A percentile compares a stretch with the other conserved stretches of the same genome.
phyloP scores from a whole-genome alignment of 441 rosid genomes.

The Populus hybrid region DNA sequence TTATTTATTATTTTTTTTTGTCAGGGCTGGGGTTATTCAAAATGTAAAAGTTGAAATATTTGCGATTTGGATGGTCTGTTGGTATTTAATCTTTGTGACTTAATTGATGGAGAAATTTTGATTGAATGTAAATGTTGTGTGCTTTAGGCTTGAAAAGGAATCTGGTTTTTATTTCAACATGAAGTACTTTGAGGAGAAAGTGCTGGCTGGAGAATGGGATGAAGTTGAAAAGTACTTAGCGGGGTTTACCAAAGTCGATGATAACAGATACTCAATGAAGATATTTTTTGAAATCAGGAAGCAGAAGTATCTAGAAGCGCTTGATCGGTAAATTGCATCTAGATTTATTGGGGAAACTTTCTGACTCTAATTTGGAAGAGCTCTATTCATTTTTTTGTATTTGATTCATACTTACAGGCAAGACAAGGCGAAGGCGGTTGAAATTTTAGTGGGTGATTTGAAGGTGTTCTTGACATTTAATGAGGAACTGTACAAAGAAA shows the following conservation, averaged over 20 bases:
- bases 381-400: neutral
- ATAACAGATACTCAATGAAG: constrained; percentile 87
- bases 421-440: constrained; percentile 85
- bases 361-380: constrained; percentile 1
- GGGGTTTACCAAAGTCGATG: constrained; percentile 88
- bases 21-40: neutral
- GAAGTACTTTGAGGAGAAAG: constrained; percentile 85
- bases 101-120: constrained; percentile 7
- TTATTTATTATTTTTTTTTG: neutral
- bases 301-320: constrained; percentile 96
- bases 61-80: neutral
- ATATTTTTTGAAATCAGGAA: constrained; percentile 93
- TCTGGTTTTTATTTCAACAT: constrained; percentile 85
- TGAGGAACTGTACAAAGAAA: constrained; percentile 87
- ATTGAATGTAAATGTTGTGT: constrained; percentile 3
- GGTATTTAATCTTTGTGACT: constrained; percentile 3
- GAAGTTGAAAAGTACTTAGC: constrained; percentile 81
- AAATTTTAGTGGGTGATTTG: constrained; percentile 69
- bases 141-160: constrained; percentile 82
- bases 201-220: constrained; percentile 94
- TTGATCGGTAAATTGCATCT: constrained; percentile 56
- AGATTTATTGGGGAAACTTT: neutral
- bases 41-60: neutral
- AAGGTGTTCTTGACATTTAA: constrained; percentile 81
- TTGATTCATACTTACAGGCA: constrained; percentile 41